Percentiles rank a stretch among this genome's conserved stretches.
Conservation (phyloP, 768 basidiomycete species). For the Boletus fagicola region DNA sequence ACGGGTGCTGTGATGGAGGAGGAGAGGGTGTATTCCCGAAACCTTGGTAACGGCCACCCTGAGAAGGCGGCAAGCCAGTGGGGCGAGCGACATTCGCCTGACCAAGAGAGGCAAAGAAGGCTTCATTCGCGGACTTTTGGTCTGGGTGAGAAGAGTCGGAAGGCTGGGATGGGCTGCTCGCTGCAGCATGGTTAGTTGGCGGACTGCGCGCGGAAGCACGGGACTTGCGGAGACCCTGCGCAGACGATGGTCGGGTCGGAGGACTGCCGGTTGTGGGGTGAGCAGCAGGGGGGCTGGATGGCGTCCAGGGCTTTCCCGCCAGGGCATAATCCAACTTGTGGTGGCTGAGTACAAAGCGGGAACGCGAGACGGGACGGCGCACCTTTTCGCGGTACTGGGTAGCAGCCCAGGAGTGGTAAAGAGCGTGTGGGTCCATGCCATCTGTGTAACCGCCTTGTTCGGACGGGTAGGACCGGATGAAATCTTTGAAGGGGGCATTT, state of each 20-base stretch:
- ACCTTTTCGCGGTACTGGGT: constrained; percentile 95
- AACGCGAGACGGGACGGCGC: constrained; percentile 1
- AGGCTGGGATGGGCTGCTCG: constrained; percentile 51
- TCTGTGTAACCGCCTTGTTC: constrained; percentile 71
- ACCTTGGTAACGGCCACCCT: constrained; percentile 91
- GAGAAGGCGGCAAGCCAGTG: constrained; percentile 81
- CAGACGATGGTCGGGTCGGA: constrained; percentile 64
- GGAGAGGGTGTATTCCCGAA: constrained; percentile 86
- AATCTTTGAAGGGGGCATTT: constrained; percentile 77
- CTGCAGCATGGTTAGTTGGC: constrained; percentile 51
- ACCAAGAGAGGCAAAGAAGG: constrained; percentile 83
- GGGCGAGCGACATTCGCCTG: constrained; percentile 76
- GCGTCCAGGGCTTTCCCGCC: constrained; percentile 76
- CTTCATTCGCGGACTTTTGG: constrained; percentile 81
- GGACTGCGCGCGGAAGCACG: constrained; percentile 63
- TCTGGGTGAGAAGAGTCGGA: constrained; percentile 43
- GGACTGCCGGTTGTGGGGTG: constrained; percentile 34
- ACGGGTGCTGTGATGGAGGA: constrained; percentile 56
- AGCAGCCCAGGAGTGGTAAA: constrained; percentile 93
- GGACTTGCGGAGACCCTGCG: constrained; percentile 86
- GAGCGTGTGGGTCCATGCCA: constrained; percentile 62
- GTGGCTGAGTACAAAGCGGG: constrained; percentile 17
- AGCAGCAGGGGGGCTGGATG: constrained; percentile 63
- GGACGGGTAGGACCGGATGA: constrained; percentile 69
- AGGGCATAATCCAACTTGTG: constrained; percentile 73